A percentile compares a stretch with the other conserved stretches of the same genome.
phyloP scores from a whole-genome alignment of 2,329 filamentous ascomycete species.

The Hypoxylon sp. region DNA sequence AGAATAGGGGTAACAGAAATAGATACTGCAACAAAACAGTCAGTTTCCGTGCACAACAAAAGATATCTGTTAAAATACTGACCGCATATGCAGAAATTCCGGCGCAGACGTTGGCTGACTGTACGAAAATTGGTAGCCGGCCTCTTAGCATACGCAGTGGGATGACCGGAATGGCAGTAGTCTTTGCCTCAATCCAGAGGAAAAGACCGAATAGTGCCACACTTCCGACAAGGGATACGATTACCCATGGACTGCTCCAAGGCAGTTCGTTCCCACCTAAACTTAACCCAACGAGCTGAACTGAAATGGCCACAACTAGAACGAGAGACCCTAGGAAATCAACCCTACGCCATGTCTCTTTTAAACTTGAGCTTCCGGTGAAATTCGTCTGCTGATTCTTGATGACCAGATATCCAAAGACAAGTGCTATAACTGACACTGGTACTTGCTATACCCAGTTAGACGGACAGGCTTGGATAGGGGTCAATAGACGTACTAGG shows the following conservation, averaged over 20 bases:
- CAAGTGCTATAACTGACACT: constrained; percentile 66
- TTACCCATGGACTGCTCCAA: constrained; percentile 64
- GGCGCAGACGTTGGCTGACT: constrained; percentile 70
- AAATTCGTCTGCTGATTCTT: constrained; percentile 57
- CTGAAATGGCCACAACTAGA: constrained; percentile 68
- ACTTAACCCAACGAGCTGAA: constrained; percentile 67
- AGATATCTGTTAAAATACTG: constrained; percentile 47
- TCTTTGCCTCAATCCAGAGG: constrained; percentile 62
- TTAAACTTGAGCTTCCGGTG: constrained; percentile 49
- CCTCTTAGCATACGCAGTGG: constrained; percentile 69
- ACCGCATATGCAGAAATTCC: constrained; percentile 73
- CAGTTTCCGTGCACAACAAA: background rate
- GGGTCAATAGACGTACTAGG: constrained; percentile 47
- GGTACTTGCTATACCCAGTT: constrained; percentile 63
- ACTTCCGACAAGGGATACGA: constrained; percentile 60
- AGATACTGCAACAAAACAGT: constrained; percentile 61
- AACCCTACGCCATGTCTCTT: constrained; percentile 64
- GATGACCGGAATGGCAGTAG: constrained; percentile 65
- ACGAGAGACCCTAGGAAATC: constrained; percentile 70
- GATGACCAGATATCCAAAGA: constrained; percentile 66
- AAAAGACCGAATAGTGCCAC: constrained; percentile 59
- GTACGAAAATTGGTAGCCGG: constrained; percentile 64
- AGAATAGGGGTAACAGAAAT: constrained; percentile 78
- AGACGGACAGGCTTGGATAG: background rate
- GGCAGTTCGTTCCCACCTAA: constrained; percentile 67